Conservation (phyloP, 177 flowering plant genomes). For the Vitis hybrid region DNA sequence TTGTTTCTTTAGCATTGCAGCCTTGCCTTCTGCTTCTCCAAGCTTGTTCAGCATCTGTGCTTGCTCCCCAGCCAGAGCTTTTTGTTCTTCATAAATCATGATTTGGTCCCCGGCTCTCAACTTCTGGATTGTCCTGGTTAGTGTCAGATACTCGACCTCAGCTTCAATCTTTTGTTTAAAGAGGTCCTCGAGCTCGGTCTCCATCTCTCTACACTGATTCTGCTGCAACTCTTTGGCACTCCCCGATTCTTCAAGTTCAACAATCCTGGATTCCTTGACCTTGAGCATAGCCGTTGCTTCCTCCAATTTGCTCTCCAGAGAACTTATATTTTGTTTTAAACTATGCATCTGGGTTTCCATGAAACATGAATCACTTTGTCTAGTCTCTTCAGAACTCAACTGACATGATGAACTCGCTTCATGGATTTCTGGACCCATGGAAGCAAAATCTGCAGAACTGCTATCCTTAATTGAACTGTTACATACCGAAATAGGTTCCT, state of each 20-base stretch:
- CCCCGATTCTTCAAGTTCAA: slow-evolving; percentile 39
- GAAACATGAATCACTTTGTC: slow-evolving; percentile 21
- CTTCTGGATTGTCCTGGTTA: slow-evolving; percentile 35
- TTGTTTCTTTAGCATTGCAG: slow-evolving; percentile 27
- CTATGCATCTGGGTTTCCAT: slow-evolving; percentile 33
- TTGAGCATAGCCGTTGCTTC: slow-evolving; percentile 29
- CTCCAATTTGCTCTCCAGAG: slow-evolving; percentile 44
- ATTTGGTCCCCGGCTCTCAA: slow-evolving; percentile 33
- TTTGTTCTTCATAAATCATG: slow-evolving; percentile 41
- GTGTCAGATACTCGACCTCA: slow-evolving; percentile 56
- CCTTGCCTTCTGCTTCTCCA: slow-evolving; percentile 41
- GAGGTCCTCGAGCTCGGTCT: slow-evolving; percentile 45
- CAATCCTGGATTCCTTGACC: slow-evolving; percentile 38
- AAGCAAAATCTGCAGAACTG: slow-evolving; percentile 17
- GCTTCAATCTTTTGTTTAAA: slow-evolving; percentile 66
- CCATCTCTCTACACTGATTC: slow-evolving; percentile 35
- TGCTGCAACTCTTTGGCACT: slow-evolving; percentile 18
- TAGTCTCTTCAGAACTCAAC: slow-evolving; percentile 24
- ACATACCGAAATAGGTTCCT: slow-evolving; percentile 20
- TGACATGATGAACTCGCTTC: slow-evolving; percentile 23
- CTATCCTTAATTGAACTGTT: slow-evolving; percentile 9
- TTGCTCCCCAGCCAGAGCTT: slow-evolving; percentile 36
- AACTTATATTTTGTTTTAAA: slow-evolving; percentile 30
- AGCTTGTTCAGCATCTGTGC: slow-evolving; percentile 37
- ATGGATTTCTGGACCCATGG: slow-evolving; percentile 13